phyloP scores from a whole-genome alignment of 2,329 filamentous ascomycete genomes.

The Microcyclosporella mali region DNA sequence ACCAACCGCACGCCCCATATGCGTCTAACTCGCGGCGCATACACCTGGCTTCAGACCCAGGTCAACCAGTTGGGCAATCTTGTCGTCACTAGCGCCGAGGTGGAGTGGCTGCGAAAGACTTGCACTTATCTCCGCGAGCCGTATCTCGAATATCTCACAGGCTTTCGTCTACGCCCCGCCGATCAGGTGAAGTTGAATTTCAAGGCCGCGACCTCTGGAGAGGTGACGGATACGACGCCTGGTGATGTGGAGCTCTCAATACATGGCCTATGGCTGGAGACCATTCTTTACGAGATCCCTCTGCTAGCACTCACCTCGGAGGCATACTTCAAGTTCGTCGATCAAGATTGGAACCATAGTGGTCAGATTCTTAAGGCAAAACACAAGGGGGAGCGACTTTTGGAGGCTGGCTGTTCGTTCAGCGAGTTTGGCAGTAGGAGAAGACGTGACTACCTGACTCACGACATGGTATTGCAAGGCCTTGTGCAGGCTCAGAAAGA shows the following conservation, averaged over 20 bases:
- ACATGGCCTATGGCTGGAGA: constrained; percentile 83
- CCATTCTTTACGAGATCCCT: constrained; percentile 96
- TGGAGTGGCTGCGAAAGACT: constrained; percentile 67
- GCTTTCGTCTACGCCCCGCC: constrained; percentile 72
- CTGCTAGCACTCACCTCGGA: constrained; percentile 87
- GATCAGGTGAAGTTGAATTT: constrained; percentile 74
- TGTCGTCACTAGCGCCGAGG: constrained; percentile 69
- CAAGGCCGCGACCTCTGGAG: constrained; percentile 52
- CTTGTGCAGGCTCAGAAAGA: constrained; percentile 73
- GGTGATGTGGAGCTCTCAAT: constrained; percentile 74
- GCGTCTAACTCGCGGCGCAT: constrained; percentile 77
- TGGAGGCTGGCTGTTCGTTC: constrained; percentile 78
- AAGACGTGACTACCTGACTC: constrained; percentile 88
- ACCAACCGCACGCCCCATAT: constrained; percentile 94
- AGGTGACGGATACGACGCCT: constrained; percentile 48
- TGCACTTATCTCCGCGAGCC: constrained; percentile 73
- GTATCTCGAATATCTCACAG: constrained; percentile 75
- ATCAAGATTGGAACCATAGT: constrained; percentile 84
- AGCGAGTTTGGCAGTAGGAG: constrained; percentile 92
- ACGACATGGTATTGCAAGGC: constrained; percentile 83
- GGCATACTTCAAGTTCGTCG: constrained; percentile 95
- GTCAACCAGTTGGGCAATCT: constrained; percentile 80
- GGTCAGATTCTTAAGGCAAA: constrained; percentile 81
- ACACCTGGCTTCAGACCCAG: constrained; percentile 77
- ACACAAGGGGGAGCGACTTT: constrained; percentile 68